Conservation (phyloP, 768 basidiomycete genomes). For the Suillus bovinus region DNA sequence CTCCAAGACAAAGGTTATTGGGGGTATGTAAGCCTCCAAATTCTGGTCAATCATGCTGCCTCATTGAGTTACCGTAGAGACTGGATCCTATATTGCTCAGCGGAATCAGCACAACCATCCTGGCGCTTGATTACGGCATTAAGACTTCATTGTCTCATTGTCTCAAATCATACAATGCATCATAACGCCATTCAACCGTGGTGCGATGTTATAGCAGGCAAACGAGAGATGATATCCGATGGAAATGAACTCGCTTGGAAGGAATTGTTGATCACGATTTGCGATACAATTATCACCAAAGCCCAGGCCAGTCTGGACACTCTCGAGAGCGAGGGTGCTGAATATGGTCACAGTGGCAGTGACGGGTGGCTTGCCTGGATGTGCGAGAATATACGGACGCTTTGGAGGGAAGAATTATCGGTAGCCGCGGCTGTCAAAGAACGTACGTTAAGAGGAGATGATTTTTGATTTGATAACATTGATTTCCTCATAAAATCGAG, state of each 20-base stretch:
- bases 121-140: slow-evolving; percentile 76
- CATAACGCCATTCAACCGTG: slow-evolving; percentile 45
- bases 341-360: not conserved
- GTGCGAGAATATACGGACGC: slow-evolving; percentile 38
- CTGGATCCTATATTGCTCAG: slow-evolving; percentile 72
- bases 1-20: slow-evolving; percentile 75
- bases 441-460: slow-evolving; percentile 46
- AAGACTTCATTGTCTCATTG: slow-evolving; percentile 58
- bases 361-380: slow-evolving; percentile 35
- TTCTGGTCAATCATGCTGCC: slow-evolving; percentile 4
- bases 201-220: slow-evolving; percentile 53
- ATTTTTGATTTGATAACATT: slow-evolving; percentile 39
- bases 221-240: slow-evolving; percentile 43
- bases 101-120: slow-evolving; percentile 70
- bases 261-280: slow-evolving; percentile 38
- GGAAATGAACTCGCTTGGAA: slow-evolving; percentile 54
- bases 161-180: slow-evolving; percentile 26
- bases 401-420: slow-evolving; percentile 64
- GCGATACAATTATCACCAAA: slow-evolving; percentile 38
- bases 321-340: not conserved
- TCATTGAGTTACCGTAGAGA: slow-evolving; percentile 47
- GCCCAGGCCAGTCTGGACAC: slow-evolving; percentile 24
- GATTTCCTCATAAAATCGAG: not conserved
- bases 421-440: slow-evolving; percentile 50
- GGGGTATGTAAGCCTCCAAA: slow-evolving; percentile 54